A percentile compares a stretch with the other conserved stretches of the same genome.
These are phyloP conservation scores for Priceomyces fermenticarens DNA, from an alignment of 805 yeast species.

Conservation along the genomic window DNA sequence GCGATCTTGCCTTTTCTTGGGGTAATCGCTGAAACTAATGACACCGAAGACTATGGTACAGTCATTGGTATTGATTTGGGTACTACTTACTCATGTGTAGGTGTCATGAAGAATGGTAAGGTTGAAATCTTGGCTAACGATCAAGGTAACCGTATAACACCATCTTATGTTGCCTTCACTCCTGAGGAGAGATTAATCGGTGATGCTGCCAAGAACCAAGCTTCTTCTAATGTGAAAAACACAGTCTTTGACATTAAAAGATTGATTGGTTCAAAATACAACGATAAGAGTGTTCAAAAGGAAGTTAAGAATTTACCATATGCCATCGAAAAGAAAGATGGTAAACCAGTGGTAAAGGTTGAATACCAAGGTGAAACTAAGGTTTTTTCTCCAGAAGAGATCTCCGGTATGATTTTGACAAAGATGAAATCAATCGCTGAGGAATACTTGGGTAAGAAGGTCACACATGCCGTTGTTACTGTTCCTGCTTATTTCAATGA, in stretches of 20 bases:
- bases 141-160: conserved; percentile 95
- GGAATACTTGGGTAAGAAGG: conserved; percentile 25
- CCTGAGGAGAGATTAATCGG: conserved; percentile 86
- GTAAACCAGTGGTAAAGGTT: conserved; percentile 77
- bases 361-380: conserved; percentile 81
- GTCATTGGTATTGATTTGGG: conserved; percentile 80
- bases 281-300: conserved; percentile 68
- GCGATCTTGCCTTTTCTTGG: conserved; percentile 37
- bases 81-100: conserved; percentile 94
- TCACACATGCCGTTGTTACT: conserved; percentile 82
- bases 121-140: conserved; percentile 93
- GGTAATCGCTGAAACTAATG: conserved; percentile 16
- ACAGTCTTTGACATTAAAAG: conserved; percentile 88
- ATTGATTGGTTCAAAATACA: conserved; percentile 81
- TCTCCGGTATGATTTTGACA: conserved; percentile 82
- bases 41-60: conserved; percentile 39
- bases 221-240: conserved; percentile 84
- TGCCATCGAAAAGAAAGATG: conserved; percentile 64
- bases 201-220: conserved; percentile 94
- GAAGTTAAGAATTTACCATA: conserved; percentile 65
- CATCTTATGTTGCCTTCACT: conserved; percentile 89
- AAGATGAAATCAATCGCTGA: conserved; percentile 86
- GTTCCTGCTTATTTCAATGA: conserved; percentile 96
- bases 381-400: conserved; percentile 85
- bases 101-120: conserved; percentile 82